A percentile compares a stretch with the other conserved stretches of the same genome.
Conservation (phyloP, 2,329 filamentous ascomycete genomes). For the Monilinia aucupariae region DNA sequence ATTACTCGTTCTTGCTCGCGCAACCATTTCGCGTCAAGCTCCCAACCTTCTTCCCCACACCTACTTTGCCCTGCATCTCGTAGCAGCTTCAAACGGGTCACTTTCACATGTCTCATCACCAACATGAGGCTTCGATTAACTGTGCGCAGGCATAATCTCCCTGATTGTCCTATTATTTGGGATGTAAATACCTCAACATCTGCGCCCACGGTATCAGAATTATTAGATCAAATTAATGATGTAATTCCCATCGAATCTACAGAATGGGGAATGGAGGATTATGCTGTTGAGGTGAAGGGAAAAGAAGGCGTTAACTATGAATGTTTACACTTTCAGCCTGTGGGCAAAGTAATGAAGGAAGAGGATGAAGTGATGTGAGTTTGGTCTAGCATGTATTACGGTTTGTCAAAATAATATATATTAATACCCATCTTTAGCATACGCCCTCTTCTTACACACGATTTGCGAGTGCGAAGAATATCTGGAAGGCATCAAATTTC, state of each 20-base stretch:
- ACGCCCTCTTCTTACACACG: slow-evolving; percentile 68
- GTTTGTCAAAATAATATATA: slow-evolving; percentile 6
- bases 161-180: slow-evolving; percentile 68
- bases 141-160: slow-evolving; percentile 68
- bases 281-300: slow-evolving; percentile 68
- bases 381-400: not conserved
- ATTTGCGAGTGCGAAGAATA: slow-evolving; percentile 66
- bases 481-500: slow-evolving; percentile 79
- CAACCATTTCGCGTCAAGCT: slow-evolving; percentile 5
- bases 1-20: too few relatives aligned
- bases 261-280: slow-evolving; percentile 86
- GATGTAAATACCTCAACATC: slow-evolving; percentile 47
- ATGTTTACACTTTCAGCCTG: slow-evolving; percentile 76
- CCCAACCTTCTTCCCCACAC: slow-evolving; percentile 3
- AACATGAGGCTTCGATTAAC: slow-evolving; percentile 67
- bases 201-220: slow-evolving; percentile 62
- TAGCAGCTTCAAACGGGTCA: not conserved
- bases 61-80: not conserved
- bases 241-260: slow-evolving; percentile 72
- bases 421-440: slow-evolving; percentile 49
- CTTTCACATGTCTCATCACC: slow-evolving; percentile 16
- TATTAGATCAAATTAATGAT: slow-evolving; percentile 74
- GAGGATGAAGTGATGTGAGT: slow-evolving; percentile 78
- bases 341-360: slow-evolving; percentile 66
- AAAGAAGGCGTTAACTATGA: slow-evolving; percentile 62